Evolutionary conservation across 2,329 filamentous ascomycete genomes (phyloP).

Genomic region (Colletotrichum scovillei): DNA sequence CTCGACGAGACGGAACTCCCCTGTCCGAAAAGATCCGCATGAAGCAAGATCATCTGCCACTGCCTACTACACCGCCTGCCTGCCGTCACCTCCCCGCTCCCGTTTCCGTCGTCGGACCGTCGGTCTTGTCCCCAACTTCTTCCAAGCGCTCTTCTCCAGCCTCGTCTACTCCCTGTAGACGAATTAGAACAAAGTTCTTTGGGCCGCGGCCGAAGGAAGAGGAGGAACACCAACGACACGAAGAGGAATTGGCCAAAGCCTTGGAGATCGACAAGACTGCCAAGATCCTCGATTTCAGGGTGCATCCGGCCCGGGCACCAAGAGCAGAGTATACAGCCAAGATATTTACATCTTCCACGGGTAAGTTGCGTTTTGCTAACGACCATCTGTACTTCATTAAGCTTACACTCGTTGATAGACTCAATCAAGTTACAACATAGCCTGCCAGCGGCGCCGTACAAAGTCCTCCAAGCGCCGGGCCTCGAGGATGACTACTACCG

Average conservation of each 20-base stretch:
- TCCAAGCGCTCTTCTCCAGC: slow-evolving; percentile 34
- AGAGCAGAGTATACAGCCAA: neutral
- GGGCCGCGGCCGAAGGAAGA: slow-evolving; percentile 54
- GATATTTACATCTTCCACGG: neutral
- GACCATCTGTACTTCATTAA: neutral
- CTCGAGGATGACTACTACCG: slow-evolving; percentile 98
- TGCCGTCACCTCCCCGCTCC: neutral
- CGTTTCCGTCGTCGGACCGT: slow-evolving; percentile 45
- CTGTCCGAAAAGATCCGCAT: slow-evolving; percentile 53
- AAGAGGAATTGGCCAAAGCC: slow-evolving; percentile 81
- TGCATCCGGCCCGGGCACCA: slow-evolving; percentile 38
- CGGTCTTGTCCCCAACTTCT: slow-evolving; percentile 40
- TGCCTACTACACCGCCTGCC: neutral
- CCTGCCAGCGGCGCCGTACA: slow-evolving; percentile 80
- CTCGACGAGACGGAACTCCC: slow-evolving; percentile 51
- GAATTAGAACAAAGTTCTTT: slow-evolving; percentile 66
- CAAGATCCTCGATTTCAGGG: slow-evolving; percentile 71
- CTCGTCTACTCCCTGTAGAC: slow-evolving; percentile 49
- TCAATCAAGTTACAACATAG: neutral
- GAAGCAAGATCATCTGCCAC: neutral
- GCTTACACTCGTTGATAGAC: neutral
- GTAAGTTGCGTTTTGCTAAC: neutral
- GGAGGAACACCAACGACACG: slow-evolving; percentile 76
- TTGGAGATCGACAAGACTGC: slow-evolving; percentile 80
- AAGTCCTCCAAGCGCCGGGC: slow-evolving; percentile 87